A percentile compares a stretch with the other conserved stretches of the same genome.
Conservation (phyloP, 768 basidiomycete genomes). For the Brasilioporus rufonigricans region DNA sequence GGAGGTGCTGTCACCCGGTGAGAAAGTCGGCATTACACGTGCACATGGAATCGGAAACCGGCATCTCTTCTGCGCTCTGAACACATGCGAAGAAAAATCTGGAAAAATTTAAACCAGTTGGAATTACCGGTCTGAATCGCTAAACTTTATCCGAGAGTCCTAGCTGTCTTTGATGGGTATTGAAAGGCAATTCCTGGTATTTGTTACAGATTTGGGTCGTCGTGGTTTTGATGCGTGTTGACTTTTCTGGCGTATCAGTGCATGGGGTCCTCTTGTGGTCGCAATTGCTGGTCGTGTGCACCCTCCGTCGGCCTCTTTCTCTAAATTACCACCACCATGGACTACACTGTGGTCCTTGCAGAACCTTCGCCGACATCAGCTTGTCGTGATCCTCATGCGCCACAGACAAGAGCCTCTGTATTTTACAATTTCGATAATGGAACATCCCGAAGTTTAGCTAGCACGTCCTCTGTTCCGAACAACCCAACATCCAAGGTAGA, state of each 20-base stretch:
- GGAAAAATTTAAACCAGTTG: background rate
- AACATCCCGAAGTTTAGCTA: constrained; percentile 27
- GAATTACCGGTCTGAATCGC: background rate
- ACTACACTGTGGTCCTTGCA: constrained; percentile 8
- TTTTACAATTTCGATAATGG: constrained; percentile 8
- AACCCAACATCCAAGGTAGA: constrained; percentile 42
- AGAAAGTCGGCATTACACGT: background rate
- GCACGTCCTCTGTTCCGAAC: constrained; percentile 34
- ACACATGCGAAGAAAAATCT: background rate
- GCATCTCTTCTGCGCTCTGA: background rate
- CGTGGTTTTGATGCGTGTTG: background rate
- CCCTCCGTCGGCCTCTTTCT: background rate
- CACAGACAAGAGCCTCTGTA: constrained; percentile 3
- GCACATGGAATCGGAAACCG: background rate
- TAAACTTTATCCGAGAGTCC: background rate
- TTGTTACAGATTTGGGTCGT: background rate
- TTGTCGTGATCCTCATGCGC: constrained; percentile 1
- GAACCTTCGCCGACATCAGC: constrained; percentile 8
- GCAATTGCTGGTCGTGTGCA: constrained; percentile 25
- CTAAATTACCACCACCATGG: constrained; percentile 13
- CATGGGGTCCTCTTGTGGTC: background rate
- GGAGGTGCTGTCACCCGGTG: background rate
- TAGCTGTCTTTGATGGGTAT: background rate
- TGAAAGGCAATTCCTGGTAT: background rate
- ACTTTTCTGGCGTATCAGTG: background rate